Evolutionary conservation across 495 filamentous ascomycete genomes (phyloP).

Genomic region (Podospora tetraspora): DNA sequence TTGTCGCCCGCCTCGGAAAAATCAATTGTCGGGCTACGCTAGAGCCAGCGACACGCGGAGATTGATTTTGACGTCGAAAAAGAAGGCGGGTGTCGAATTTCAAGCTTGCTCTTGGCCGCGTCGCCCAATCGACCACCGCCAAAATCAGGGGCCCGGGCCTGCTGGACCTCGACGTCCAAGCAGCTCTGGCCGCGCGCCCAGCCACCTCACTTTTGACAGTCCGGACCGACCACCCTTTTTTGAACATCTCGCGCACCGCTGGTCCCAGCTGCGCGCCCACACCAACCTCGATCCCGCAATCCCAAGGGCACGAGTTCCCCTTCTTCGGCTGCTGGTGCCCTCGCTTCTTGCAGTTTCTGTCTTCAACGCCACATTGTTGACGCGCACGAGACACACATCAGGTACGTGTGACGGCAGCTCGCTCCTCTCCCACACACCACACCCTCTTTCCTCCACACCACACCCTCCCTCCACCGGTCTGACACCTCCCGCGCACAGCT

Average conservation of each 20-base stretch:
- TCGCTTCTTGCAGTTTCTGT: constrained; percentile 9
- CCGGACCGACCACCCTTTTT: constrained; percentile 28
- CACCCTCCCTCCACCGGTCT: constrained; percentile 8
- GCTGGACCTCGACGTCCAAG: background rate
- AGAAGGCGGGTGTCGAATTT: background rate
- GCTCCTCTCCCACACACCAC: background rate
- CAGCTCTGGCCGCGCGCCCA: constrained; percentile 7
- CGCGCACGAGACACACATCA: background rate
- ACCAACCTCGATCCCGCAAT: constrained; percentile 7
- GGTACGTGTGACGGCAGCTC: background rate
- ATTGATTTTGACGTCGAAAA: background rate
- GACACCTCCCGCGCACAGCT: constrained; percentile 1
- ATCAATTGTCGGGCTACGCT: background rate
- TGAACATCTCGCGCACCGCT: constrained; percentile 16
- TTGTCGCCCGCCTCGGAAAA: background rate
- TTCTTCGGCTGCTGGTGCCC: no score
- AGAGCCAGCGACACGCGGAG: background rate
- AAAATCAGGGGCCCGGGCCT: constrained; percentile 1
- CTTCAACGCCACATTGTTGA: background rate
- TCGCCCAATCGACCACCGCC: constrained; percentile 8
- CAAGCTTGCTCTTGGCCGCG: background rate
- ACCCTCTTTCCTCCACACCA: background rate
- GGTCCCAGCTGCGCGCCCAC: constrained; percentile 6
- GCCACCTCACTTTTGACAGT: constrained; percentile 7
- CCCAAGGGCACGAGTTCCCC: background rate